phyloP scores from a whole-genome alignment of 495 filamentous ascomycete genomes.

The Tuber magnatum region DNA sequence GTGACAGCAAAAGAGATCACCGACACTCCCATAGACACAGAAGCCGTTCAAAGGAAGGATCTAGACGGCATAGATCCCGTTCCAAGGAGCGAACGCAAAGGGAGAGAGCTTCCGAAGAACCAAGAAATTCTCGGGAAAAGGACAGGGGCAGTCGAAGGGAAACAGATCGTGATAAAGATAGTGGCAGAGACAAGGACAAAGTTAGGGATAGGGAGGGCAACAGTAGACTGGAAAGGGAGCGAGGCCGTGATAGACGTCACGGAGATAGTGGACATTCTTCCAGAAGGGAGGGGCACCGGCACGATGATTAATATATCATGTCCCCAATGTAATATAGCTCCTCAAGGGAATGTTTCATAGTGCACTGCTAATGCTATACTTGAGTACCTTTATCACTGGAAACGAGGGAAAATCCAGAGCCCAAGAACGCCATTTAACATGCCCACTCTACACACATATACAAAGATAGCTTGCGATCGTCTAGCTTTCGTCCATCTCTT shows the following conservation, averaged over 20 bases:
- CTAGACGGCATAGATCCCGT: constrained; percentile 22
- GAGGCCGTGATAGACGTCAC: not conserved
- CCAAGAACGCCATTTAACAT: not conserved
- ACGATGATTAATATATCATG: not conserved
- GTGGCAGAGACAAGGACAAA: not conserved
- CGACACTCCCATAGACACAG: constrained; percentile 14
- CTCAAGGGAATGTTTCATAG: not conserved
- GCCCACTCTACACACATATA: not conserved
- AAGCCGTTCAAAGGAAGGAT: constrained; percentile 9
- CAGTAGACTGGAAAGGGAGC: not conserved
- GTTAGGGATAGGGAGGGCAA: not conserved
- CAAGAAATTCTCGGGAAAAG: not conserved
- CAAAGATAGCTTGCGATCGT: not conserved
- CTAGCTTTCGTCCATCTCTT: constrained; percentile 9
- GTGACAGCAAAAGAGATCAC: constrained; percentile 7
- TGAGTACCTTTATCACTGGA: not conserved
- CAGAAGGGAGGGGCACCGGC: not conserved
- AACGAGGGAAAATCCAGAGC: not conserved
- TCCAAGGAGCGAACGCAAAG: constrained; percentile 17
- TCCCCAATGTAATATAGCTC: not conserved
- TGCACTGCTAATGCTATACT: not conserved
- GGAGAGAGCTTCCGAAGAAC: constrained; percentile 6
- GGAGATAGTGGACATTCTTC: not conserved
- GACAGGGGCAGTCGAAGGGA: not conserved
- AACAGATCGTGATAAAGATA: constrained; percentile 11